Percentiles rank a stretch among this genome's conserved stretches.
These are phyloP conservation scores for Zymoseptoria passerinii DNA, from an alignment of 2,329 filamentous ascomycete genomes.

Conservation along the genomic window DNA sequence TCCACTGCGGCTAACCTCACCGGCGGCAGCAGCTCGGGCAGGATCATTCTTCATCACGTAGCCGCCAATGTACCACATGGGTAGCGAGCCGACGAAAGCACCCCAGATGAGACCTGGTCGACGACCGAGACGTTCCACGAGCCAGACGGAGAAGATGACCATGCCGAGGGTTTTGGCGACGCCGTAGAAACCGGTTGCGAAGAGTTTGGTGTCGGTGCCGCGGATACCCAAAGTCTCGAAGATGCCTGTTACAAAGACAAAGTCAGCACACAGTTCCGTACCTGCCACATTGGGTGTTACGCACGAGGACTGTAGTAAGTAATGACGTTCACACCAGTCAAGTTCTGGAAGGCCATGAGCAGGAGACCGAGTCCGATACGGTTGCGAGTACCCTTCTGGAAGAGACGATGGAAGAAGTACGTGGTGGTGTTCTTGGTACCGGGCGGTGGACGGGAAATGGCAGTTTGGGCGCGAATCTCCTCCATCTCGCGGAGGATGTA, in stretches of 20 bases:
- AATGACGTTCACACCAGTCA: slow-evolving; percentile 31
- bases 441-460: slow-evolving; percentile 35
- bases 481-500: slow-evolving; percentile 44
- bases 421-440: slow-evolving; percentile 9
- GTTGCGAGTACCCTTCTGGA: slow-evolving; percentile 33
- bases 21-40: slow-evolving; percentile 37
- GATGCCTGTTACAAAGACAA: slow-evolving; percentile 29
- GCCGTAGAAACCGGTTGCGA: slow-evolving; percentile 47
- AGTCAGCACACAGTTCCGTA: background rate
- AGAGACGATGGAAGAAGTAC: slow-evolving; percentile 35
- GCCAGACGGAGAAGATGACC: slow-evolving; percentile 33
- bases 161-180: slow-evolving; percentile 32
- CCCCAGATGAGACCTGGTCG: slow-evolving; percentile 41
- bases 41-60: slow-evolving; percentile 48
- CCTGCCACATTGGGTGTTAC: no score
- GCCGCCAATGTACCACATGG: slow-evolving; percentile 44
- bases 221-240: slow-evolving; percentile 40
- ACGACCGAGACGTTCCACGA: slow-evolving; percentile 35
- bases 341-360: slow-evolving; percentile 32
- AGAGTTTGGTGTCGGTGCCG: slow-evolving; percentile 33
- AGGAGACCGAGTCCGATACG: slow-evolving; percentile 33
- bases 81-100: slow-evolving; percentile 41
- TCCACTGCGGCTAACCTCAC: slow-evolving; percentile 36
- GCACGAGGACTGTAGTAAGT: slow-evolving; percentile 24
- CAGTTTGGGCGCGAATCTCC: slow-evolving; percentile 44